Base-by-base conservation (phyloP, 1,139 yeast species). In the Pneumocystis sp. region DNA sequence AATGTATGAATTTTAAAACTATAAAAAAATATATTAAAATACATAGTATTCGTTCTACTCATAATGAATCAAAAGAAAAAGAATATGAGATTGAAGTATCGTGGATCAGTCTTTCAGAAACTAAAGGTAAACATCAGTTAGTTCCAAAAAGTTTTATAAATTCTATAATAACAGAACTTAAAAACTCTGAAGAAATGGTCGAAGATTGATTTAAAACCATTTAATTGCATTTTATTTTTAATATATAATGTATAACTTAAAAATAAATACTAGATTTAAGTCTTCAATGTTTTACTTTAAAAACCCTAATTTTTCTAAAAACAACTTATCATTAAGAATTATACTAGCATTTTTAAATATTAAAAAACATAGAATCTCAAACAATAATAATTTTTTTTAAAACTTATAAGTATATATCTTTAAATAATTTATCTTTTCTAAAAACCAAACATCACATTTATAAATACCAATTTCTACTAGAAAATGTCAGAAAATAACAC, bases 31-130 rank as follows among this genome's bases (percentile, higher is more conserved):
- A 8, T 21, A 12, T 21, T 31, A 64, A 59, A 21, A 19, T 57
- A 45, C 42, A 7, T 17, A 64, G 65, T 74, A 88, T 95, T 72
- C 87, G 89, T 73, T 80, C 87, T 70, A 97, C 97, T 1, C 98
- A 95, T 74, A 98, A 95, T 77, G 98, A 95, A 74, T 89, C 90
- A 76, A 95, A 93, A 77, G 98, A 93, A 75, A 93, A 93, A 77
- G 97, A 91, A 69, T 93, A 90, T 74, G 98, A 95, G 77, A 81
- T 95, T 70, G 99, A 95, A 74, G 82, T 95, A 73, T 84, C 95
- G 70, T 93, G 98, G 97, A 83, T 83, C 21, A 21, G 61, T 25
- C 31, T 39, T 37, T 25, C 64, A 35, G 56, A 37, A 17, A 56
- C 64, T 21, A 35, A 60, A 40, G 40, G 35, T 37, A 42, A 63